A percentile compares a stretch with the other conserved stretches of the same genome.
Conservation (phyloP, 176 grass and related monocot species). For the Saccharum officinarum region DNA sequence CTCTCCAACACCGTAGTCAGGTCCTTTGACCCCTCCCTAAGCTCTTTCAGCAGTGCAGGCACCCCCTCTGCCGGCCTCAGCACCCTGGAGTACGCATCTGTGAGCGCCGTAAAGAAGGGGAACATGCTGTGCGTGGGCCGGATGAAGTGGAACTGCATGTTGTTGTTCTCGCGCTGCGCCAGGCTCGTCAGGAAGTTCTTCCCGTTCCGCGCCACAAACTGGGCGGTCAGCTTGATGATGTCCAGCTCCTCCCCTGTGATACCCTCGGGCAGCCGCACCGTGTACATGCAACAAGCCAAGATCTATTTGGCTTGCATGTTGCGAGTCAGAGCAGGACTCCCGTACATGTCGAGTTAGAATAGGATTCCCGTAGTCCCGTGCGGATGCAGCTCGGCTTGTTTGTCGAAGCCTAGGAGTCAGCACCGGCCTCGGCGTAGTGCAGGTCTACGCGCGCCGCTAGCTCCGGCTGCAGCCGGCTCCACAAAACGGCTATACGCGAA, state of each 20-base stretch:
- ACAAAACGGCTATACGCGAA: no score
- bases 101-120: slow-evolving; percentile 80
- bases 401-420: no score
- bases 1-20: slow-evolving; percentile 76
- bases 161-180: slow-evolving; percentile 55
- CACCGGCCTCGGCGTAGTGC: no score
- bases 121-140: slow-evolving; percentile 94
- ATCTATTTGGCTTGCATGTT: no score
- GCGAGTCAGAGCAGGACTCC: no score
- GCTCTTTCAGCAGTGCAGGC: slow-evolving; percentile 39
- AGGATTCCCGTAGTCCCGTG: no score
- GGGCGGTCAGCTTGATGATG: slow-evolving; percentile 93
- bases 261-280: slow-evolving; percentile 75
- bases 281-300: no score
- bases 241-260: slow-evolving; percentile 90
- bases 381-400: no score
- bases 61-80: slow-evolving; percentile 63
- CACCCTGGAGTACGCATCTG: slow-evolving; percentile 83
- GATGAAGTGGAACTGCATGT: slow-evolving; percentile 90
- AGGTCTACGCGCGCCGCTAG: no score
- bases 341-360: no score
- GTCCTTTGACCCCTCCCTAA: slow-evolving; percentile 49
- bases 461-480: no score
- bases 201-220: slow-evolving; percentile 89
- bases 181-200: slow-evolving; percentile 76